Conservation (phyloP, 768 basidiomycete genomes). For the Mycena crocata region DNA sequence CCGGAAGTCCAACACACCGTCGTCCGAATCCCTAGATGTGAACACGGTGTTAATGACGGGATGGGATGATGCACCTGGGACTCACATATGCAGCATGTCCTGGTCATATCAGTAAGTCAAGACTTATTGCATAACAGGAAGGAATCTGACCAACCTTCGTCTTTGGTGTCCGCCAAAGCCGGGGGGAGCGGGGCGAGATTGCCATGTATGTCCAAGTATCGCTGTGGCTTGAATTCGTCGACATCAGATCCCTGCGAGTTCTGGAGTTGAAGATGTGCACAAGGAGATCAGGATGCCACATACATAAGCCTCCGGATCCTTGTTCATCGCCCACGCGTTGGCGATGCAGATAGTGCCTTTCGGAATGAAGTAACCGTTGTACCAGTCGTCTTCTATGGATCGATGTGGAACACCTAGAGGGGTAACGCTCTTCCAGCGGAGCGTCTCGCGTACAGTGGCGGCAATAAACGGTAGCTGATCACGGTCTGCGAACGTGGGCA, state of each 20-base stretch:
- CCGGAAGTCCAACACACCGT: neutral
- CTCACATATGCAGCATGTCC: no score
- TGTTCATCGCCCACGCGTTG: constrained; percentile 40
- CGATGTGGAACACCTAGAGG: neutral
- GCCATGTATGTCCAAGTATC: neutral
- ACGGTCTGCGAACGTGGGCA: constrained; percentile 40
- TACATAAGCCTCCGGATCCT: constrained; percentile 36
- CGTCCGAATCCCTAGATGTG: neutral
- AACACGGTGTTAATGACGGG: no score
- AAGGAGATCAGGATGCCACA: no score
- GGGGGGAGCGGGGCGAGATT: neutral
- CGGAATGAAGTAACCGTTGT: constrained; percentile 37
- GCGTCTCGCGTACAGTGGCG: neutral
- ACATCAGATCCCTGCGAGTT: constrained; percentile 40
- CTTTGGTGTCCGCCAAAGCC: neutral
- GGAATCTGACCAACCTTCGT: no score
- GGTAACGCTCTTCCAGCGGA: constrained; percentile 32
- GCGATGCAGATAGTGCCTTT: constrained; percentile 33
- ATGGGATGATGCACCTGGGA: no score
- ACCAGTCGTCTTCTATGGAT: constrained; percentile 35
- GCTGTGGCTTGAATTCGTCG: constrained; percentile 35
- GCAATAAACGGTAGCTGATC: neutral
- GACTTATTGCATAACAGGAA: no score
- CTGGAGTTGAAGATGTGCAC: no score
- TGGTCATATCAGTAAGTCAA: no score